Evolutionary conservation across 2,329 filamentous ascomycete genomes (phyloP), one percentile per base, ranked within the genome.

Genomic region (Fusarium sp.): DNA sequence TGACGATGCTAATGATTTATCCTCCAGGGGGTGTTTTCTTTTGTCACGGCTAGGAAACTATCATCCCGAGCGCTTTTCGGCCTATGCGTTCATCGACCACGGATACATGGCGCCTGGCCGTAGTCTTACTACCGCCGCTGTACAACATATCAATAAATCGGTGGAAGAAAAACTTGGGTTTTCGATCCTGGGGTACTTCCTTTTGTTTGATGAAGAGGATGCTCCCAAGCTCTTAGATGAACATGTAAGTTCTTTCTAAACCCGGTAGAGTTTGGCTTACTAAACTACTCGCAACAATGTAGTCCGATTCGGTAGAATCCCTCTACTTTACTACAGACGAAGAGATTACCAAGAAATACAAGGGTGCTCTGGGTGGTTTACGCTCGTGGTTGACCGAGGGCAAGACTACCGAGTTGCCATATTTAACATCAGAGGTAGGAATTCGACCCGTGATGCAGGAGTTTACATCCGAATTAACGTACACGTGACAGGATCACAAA

Each of bases 381-480:
- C 28, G 47, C 28, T 9, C 47, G 12, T 50, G 47, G 47, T 18
- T 50, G 28, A 50, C 10, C 3, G 11, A 32, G 11, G 28, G 22
- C 3, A 50, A 13, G 47, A 50, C 47, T n/a, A 10, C 22, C 10
- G 11, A 32, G 28, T 10, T 32, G 10, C 28, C 47, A 32, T n/a
- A 32, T 32, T 50, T 50, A 10, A 9, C 28, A 18, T 13, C 11
- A n/a, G 22, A 50, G 28, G 28, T 32, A 32, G 10, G 5, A 18
- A 6, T 50, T 13, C 7, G 1, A n/a, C 15, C 2, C 3, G 0
- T 9, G 10, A n/a, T n/a, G 9, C 20, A 18, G n/a, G 6, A 10
- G 0, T 15, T 5, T n/a, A n/a, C 28, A 18, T n/a, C 3, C 0
- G 1, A 30, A 32, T 3, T 32, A 13, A 50, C 5, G 8, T n/a